Base-by-base conservation (phyloP, 768 basidiomycete species). In the Melanogaster broomeanus region DNA sequence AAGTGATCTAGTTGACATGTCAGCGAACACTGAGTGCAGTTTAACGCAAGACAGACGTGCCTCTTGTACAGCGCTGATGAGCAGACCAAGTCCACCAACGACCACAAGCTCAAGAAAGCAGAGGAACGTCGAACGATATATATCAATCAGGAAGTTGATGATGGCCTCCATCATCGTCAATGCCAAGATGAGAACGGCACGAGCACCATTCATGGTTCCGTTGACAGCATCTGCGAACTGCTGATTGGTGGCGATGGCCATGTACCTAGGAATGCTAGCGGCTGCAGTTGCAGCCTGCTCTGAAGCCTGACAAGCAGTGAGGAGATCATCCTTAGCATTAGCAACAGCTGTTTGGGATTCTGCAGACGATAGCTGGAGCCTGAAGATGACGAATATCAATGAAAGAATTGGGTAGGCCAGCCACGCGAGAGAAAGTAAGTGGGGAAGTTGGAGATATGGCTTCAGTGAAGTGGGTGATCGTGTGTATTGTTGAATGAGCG, bases 71-170 rank as follows among this genome's bases (percentile, higher is more conserved):
- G 92, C 93, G 42, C 74, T 77, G 44, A 97, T 91, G 41, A 97
- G 73, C 48, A 98, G 72, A 22, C 83, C 78, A 45, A 99, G 75
- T 6, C 81, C 87, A 16, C 93, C 93, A 25, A 85, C 79, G 10
- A 99, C 83, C 21, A 90, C 84, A 39, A 98, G 78, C 69, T 98
- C 93, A 57, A 97, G 73, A 59, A 97, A 93, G 68, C 96, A 99
- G 46, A 99, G 78, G 62, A 96, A 86, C 3, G 95, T 90, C 3
- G 93, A 95, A 35, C 94, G 87, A 65, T 97, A 98, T 41, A 87
- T 82, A 70, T 93, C 88, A 57, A 98, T 81, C 57, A 97, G 81
- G 69, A 98, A 98, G 61, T 90, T 93, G 71, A 94, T 86, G 61
- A 95, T 80, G 1, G 78, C 84, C 65, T 97, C 92, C 82, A 96